Conservation (phyloP, 78 protist species). For the Creolimax fragrantissima region DNA sequence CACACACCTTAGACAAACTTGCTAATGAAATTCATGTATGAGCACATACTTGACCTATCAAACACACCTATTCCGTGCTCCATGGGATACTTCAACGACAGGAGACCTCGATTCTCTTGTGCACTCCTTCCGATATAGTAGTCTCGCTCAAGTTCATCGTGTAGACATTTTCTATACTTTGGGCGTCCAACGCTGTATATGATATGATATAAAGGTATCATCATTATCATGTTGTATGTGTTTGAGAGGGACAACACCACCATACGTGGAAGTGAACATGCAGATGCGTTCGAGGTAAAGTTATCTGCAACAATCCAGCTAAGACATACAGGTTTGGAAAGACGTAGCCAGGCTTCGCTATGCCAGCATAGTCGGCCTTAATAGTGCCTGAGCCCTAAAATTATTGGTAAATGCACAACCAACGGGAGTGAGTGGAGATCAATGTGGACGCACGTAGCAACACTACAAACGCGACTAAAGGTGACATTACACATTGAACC, state of each 20-base stretch:
- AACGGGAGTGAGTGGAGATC: too few relatives aligned
- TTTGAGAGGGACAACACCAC: neutral
- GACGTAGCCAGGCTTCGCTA: constrained; percentile 57
- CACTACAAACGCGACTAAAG: too few relatives aligned
- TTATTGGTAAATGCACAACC: too few relatives aligned
- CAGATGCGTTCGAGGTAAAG: neutral
- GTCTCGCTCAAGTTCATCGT: constrained; percentile 47
- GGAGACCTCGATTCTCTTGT: constrained; percentile 56
- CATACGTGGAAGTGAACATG: too few relatives aligned
- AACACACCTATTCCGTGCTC: constrained; percentile 84
- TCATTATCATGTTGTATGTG: neutral
- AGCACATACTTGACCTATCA: too few relatives aligned
- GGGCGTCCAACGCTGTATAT: constrained; percentile 58
- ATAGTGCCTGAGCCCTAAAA: constrained; percentile 80
- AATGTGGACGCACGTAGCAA: too few relatives aligned
- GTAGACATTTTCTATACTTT: constrained; percentile 53
- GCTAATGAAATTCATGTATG: too few relatives aligned
- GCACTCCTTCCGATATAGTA: constrained; percentile 67
- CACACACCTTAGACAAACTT: too few relatives aligned
- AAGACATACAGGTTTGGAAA: constrained; percentile 32
- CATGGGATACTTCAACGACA: constrained; percentile 73
- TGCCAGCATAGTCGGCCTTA: constrained; percentile 90
- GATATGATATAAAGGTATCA: neutral
- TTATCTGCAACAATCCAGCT: neutral
- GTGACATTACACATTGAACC: too few relatives aligned